Evolutionary conservation across 441 rosid species (phyloP), one percentile per base, ranked within the genome.

Genomic region (Biscutella auriculata): DNA sequence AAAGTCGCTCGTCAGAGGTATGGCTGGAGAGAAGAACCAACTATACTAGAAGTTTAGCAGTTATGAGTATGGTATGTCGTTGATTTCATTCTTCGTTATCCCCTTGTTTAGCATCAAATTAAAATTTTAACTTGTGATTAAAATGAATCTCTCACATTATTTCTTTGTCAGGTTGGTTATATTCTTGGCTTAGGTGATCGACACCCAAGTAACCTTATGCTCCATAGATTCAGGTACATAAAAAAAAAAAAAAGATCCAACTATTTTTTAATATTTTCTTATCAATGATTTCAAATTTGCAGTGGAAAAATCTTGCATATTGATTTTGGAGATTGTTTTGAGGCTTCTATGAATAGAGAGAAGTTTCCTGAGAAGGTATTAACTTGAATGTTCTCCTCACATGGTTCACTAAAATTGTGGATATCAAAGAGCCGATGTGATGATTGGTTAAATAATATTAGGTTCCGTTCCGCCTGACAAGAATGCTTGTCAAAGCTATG

Each of bases 401-500:
- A 23, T 48, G 25, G 40, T 49, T 56, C 39, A 30, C 0, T 14
- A 46, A 11, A 34, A 50, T 46, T 34, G 21, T 12, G 45, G 5
- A 35, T 39, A 61, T 62, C 35, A 8, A 15, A 64, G 26, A 34
- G 53, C 17, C 11, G 17, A 46, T 45, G 16, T 21, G 39, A 45
- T 11, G 44, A 53, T 48, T 54, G 47, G 35, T 56, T 25, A 53
- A 60, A 34, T 41, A 40, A 46, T 67, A 26, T 41, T 55, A 94
- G 99, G 97, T 94, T 41, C 99, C 99, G 15, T 94, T 94, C 75
- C 96, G 99, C 34, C 77, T 90, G 87, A 94, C 99, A 34, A 88
- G 99, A 80, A 94, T 94, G 99, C 97, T 94, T 65, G 97, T 90
- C 65, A 94, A 90, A 78, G 99, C 99, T 50, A 94, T 94, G 99